These are phyloP conservation scores for Penicillium sp. DNA, from an alignment of 2,329 filamentous ascomycete genomes.

Conservation along the genomic window DNA sequence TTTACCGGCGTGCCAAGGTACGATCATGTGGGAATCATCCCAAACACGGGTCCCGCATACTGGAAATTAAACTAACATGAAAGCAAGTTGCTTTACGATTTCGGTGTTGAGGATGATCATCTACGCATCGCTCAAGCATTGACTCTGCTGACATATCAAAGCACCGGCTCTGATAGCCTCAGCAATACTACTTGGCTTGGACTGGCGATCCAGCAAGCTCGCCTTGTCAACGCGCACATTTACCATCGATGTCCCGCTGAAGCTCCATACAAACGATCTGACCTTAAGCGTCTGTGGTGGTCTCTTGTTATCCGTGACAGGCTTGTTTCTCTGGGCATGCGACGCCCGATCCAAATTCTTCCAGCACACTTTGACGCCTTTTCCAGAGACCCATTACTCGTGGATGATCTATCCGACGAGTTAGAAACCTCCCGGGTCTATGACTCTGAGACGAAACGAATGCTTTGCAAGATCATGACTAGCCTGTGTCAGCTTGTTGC, in stretches of 20 bases:
- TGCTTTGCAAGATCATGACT: neutral
- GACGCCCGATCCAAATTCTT: neutral
- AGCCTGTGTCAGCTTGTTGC: neutral
- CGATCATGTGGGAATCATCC: neutral
- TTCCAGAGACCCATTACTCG: neutral
- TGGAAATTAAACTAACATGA: neutral
- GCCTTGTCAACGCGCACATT: neutral
- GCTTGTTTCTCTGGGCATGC: neutral
- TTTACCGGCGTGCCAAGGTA: slow-evolving; percentile 2
- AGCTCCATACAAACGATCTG: neutral
- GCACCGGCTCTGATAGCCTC: neutral
- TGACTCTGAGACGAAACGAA: neutral
- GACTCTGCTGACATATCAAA: neutral
- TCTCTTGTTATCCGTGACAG: neutral
- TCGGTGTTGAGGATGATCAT: neutral
- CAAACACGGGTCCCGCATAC: neutral
- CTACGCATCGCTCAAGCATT: neutral
- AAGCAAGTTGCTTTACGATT: neutral
- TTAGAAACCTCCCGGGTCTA: neutral
- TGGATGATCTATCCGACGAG: neutral
- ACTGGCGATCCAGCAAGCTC: neutral
- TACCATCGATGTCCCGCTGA: neutral
- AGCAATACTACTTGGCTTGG: slow-evolving; percentile 1
- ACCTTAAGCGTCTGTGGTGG: neutral
- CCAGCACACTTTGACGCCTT: neutral